These are phyloP conservation scores for Aspergillus steynii DNA, from an alignment of 495 filamentous ascomycete genomes.

Conservation along the genomic window DNA sequence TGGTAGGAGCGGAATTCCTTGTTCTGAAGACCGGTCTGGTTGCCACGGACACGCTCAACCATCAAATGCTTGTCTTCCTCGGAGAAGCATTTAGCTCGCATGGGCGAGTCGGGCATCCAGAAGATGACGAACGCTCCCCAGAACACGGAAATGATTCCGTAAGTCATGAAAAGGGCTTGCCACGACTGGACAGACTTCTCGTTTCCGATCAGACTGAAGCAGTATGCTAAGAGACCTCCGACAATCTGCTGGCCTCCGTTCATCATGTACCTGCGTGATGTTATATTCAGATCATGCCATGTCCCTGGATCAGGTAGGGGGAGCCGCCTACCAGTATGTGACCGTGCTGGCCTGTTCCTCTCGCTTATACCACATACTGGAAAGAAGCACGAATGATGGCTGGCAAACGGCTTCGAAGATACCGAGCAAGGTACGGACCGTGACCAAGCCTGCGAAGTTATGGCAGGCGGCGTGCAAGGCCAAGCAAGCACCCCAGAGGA, in stretches of 20 bases:
- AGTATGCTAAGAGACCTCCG: constrained; percentile 57
- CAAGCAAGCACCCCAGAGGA: constrained; percentile 59
- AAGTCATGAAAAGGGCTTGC: constrained; percentile 61
- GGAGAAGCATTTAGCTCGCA: constrained; percentile 49
- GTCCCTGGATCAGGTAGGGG: not conserved
- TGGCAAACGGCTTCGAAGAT: constrained; percentile 69
- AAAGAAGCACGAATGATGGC: constrained; percentile 58
- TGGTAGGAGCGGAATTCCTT: constrained; percentile 49
- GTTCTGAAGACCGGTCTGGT: constrained; percentile 58
- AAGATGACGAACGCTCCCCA: constrained; percentile 50
- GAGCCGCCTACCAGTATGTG: constrained; percentile 57
- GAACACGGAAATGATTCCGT: constrained; percentile 53
- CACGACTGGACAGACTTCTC: constrained; percentile 48
- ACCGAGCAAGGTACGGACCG: constrained; percentile 62
- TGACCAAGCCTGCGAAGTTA: constrained; percentile 56
- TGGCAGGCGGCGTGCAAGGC: constrained; percentile 59
- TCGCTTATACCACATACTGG: constrained; percentile 72
- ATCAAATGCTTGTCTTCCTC: constrained; percentile 52
- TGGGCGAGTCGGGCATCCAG: constrained; percentile 51
- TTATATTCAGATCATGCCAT: constrained; percentile 3
- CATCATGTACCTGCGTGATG: constrained; percentile 57
- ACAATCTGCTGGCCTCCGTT: constrained; percentile 60
- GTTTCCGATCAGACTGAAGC: constrained; percentile 53
- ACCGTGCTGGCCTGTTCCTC: constrained; percentile 65
- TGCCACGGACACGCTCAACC: constrained; percentile 47